A percentile compares a stretch with the other conserved stretches of the same genome.
Evolutionary conservation across 2,329 filamentous ascomycete species (phyloP).

Genomic region (Paecilomyces fulvus): DNA sequence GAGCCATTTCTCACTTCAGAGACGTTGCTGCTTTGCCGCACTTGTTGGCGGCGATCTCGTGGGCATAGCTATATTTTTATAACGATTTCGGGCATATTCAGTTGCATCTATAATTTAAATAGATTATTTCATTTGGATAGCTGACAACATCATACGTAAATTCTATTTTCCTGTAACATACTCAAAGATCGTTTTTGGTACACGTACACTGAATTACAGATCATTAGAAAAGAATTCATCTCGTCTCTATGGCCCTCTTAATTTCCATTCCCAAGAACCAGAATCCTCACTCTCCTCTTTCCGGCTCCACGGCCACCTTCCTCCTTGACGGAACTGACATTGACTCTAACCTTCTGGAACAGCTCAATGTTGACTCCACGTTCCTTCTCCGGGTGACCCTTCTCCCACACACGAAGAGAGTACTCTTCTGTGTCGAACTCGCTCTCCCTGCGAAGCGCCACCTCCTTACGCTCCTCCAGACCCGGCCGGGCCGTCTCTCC

Average conservation of each 20-base stretch:
- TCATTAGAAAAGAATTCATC: background rate
- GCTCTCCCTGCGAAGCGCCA: slow-evolving; percentile 53
- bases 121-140: background rate
- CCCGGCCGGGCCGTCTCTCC: slow-evolving; percentile 37
- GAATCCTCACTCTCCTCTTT: slow-evolving; percentile 59
- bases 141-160: background rate
- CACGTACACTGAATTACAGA: background rate
- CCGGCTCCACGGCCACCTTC: slow-evolving; percentile 66
- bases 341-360: slow-evolving; percentile 85
- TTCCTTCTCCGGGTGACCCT: slow-evolving; percentile 33
- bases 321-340: slow-evolving; percentile 87
- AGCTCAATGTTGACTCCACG: slow-evolving; percentile 57
- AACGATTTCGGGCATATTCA: background rate
- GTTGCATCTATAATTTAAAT: background rate
- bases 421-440: slow-evolving; percentile 83
- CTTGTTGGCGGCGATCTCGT: too few species aligned
- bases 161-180: background rate
- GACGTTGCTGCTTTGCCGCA: too few species aligned
- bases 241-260: background rate
- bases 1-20: too few species aligned
- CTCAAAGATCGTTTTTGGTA: background rate
- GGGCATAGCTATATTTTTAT: too few species aligned
- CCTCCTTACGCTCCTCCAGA: slow-evolving; percentile 23
- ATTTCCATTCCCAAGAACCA: slow-evolving; percentile 25
- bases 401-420: slow-evolving; percentile 54